Evolutionary conservation across 106 monocot genomes (phyloP), one percentile per base, ranked within the genome.

Genomic region (Dioscorea alata): DNA sequence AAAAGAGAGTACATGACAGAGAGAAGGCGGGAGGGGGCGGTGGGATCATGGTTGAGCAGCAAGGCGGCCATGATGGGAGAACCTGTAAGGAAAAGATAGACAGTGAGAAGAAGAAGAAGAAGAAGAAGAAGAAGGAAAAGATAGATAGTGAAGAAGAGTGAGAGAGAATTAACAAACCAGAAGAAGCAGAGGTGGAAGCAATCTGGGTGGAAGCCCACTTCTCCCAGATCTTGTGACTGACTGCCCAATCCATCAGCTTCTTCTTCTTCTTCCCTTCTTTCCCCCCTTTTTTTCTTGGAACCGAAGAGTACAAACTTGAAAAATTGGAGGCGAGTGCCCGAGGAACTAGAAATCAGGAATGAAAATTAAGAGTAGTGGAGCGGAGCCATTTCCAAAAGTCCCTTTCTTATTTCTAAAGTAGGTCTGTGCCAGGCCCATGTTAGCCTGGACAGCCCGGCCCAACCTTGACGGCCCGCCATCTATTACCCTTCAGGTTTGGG

Each of bases 31-130:
- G 93, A 93, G 2, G 93, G 86, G 0, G 61, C 86, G 12, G 16
- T 69, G 14, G 84, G 89, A 35, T 93, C 93, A 68, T 89, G 78
- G 73, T 93, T 89, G 64, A 93, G 54, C 7, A 89, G 81, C 63
- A 93, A 51, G 9, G 93, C 93, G 20, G 74, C 86, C 65, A 79
- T 81, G 42, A 93, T 74, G 0, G 93, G 86, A 23, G 81, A 71
- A 67, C 72, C 88, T 89, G 85, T 35, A 8, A 17, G 17, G 10
- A 65, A 64, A 15, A 8, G 28, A 28, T 28, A 28, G 28, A 28
- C 0, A 6, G n/a, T 18, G 13, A 33, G 17, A 60, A 42, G 12
- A 33, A 61, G 19, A 57, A 64, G 12, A 42, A 65, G 18, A 70
- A 13, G 20, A 57, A 32, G 21, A 32, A 33, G 18, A 10, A 69